Base-by-base conservation (phyloP, 2,329 filamentous ascomycete species). In the Fusarium redolens region DNA sequence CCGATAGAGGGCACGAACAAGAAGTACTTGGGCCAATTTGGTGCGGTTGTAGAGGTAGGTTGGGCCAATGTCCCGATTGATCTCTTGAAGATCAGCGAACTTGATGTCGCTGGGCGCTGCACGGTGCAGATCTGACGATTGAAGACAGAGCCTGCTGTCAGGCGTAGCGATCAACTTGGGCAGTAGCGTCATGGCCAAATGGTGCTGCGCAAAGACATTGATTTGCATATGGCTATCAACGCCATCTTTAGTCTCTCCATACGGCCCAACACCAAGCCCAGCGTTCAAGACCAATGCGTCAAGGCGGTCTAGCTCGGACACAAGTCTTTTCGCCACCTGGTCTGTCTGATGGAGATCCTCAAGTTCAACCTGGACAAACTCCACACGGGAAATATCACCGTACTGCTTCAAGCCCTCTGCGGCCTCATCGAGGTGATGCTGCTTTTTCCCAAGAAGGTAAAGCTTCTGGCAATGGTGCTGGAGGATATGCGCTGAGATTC, bases 211-310 rank as follows among this genome's bases (percentile, higher is more conserved):
- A 35, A 63, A 65, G 13, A 65, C 50, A 5, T 65, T 65, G 41
- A 65, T 50, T 31, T 65, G 63, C 58, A 65, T 65, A 9, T 65
- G 63, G 20, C 58, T 65, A 17, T 65, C 63, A 10, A 65, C 63
- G 2, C 58, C 58, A 22, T 63, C 63, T 8, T 50, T 65, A 2
- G 63, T 65, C 25, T 65, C 63, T 2, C 48, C 63, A 18, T 65
- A 65, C 1, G 48, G 58, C 1, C 63, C 63, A 4, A 65, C 58
- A 3, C 63, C 63, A 4, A 65, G 33, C 28, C 63, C 63, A 6
- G 58, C 63, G 18, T 67, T 65, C 1, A 65, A 41, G 1, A 65
- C 17, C 6, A 65, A 41, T 13, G 48, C 48, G 20, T 65, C 62
- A 4, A 65, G 62, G 0, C 62, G 20, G 3, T 61, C 22, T 4